These are phyloP conservation scores for Colletotrichum abscissum DNA, from an alignment of 2,329 filamentous ascomycete genomes.

Conservation along the genomic window DNA sequence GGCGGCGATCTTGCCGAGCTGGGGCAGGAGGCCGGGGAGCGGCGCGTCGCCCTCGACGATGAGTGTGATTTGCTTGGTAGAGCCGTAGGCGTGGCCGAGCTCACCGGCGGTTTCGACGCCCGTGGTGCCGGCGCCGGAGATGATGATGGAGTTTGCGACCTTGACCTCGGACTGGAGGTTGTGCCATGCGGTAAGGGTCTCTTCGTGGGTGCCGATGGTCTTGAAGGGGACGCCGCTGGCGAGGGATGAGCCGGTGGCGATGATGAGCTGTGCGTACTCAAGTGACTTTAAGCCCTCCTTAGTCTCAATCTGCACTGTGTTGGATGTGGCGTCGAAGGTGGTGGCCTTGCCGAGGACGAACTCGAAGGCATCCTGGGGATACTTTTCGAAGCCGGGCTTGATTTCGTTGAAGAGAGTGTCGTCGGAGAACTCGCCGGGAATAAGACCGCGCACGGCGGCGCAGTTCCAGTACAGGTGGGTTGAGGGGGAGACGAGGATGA, in stretches of 20 bases:
- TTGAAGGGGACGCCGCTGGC: constrained; percentile 59
- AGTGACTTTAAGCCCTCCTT: constrained; percentile 50
- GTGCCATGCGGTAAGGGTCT: constrained; percentile 50
- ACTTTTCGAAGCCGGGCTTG: constrained; percentile 58
- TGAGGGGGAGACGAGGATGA: constrained; percentile 59
- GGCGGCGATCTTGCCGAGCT: constrained; percentile 52
- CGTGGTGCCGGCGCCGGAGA: constrained; percentile 52
- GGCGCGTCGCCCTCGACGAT: constrained; percentile 33
- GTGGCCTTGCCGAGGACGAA: constrained; percentile 62
- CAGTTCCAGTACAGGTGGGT: constrained; percentile 63
- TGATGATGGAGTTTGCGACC: constrained; percentile 46
- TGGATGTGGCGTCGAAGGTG: constrained; percentile 52
- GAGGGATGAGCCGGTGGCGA: constrained; percentile 65
- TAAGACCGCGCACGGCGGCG: constrained; percentile 58
- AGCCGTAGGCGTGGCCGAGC: constrained; percentile 45
- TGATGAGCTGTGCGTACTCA: constrained; percentile 62
- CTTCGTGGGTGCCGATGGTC: constrained; percentile 55
- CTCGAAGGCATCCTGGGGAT: constrained; percentile 60
- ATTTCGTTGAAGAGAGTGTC: constrained; percentile 52
- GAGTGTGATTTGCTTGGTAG: constrained; percentile 42
- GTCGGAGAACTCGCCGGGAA: constrained; percentile 58
- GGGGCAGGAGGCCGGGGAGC: constrained; percentile 32
- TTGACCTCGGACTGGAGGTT: constrained; percentile 41
- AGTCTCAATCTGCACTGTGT: constrained; percentile 54
- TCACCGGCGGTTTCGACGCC: constrained; percentile 52